These are phyloP conservation scores for Ogataea nonfermentans DNA, from an alignment of 805 yeast species.

Conservation along the genomic window DNA sequence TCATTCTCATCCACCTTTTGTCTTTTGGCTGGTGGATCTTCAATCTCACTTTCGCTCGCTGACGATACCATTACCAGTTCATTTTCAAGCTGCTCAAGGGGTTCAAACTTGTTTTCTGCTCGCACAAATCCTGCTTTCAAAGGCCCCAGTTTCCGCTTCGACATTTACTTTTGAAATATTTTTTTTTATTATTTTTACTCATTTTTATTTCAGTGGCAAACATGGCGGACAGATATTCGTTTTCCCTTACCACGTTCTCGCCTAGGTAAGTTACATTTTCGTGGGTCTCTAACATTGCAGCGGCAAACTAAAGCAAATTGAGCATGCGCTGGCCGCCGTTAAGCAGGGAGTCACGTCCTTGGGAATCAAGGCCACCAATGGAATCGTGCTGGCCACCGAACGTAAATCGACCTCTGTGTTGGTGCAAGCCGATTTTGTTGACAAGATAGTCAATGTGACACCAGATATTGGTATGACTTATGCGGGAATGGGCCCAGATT, in stretches of 20 bases:
- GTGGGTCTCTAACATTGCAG: conserved; percentile 36
- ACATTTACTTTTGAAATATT: conserved; percentile 5
- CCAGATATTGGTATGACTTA: conserved; percentile 97
- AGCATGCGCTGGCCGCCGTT: conserved; percentile 95
- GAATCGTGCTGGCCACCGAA: conserved; percentile 95
- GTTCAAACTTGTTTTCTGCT: conserved; percentile 5
- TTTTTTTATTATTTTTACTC: conserved; percentile 3
- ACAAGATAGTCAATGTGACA: conserved; percentile 79
- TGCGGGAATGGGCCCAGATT: conserved; percentile 99
- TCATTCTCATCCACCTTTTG: conserved; percentile 9
- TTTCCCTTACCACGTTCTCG: conserved; percentile 94
- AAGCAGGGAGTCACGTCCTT: conserved; percentile 97
- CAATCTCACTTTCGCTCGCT: conserved; percentile 8
- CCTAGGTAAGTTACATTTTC: conserved; percentile 69
- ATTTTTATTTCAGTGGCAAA: conserved; percentile 14
- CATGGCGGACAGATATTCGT: conserved; percentile 98
- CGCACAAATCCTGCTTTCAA: conserved; percentile 6
- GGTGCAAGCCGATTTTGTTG: conserved; percentile 67
- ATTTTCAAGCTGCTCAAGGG: conserved; percentile 1
- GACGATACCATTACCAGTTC: conserved; percentile 8
- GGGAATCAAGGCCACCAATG: conserved; percentile 92
- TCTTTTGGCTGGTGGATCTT: conserved; percentile 15
- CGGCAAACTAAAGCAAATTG: conserved; percentile 97
- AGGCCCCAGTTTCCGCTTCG: conserved; percentile 6
- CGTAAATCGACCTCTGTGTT: conserved; percentile 81